phyloP scores from a whole-genome alignment of 2,329 filamentous ascomycete genomes.

The Beauveria sp. region DNA sequence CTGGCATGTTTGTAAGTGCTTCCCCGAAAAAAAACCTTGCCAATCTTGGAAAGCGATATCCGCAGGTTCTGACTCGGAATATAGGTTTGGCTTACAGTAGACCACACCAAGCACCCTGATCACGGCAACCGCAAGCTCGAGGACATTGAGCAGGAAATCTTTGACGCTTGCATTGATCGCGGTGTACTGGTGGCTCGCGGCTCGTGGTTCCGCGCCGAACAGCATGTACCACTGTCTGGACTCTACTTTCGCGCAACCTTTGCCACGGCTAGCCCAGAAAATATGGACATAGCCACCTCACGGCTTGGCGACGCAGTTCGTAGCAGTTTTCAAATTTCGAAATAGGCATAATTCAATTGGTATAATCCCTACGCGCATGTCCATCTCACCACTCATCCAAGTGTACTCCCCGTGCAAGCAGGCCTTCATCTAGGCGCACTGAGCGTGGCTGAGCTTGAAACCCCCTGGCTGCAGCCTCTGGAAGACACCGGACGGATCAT shows the following conservation, averaged over 20 bases:
- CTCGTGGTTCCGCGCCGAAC: conserved; percentile 84
- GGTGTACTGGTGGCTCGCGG: conserved; percentile 78
- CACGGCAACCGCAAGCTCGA: conserved; percentile 44
- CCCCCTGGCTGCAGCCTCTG: conserved; percentile 24
- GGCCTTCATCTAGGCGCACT: background rate
- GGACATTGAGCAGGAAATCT: conserved; percentile 80
- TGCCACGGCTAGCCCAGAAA: conserved; percentile 66
- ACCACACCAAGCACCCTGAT: conserved; percentile 59
- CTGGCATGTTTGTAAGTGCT: conserved; percentile 89
- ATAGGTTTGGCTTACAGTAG: conserved; percentile 66
- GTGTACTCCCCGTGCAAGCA: background rate
- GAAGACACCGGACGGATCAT: conserved; percentile 27
- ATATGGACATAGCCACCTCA: conserved; percentile 64
- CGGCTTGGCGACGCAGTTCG: conserved; percentile 70
- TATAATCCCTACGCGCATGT: background rate
- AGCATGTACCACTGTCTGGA: conserved; percentile 47
- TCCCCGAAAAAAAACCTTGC: background rate
- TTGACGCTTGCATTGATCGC: conserved; percentile 64
- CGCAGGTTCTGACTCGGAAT: background rate
- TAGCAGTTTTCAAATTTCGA: background rate
- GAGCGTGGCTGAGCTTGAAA: conserved; percentile 17
- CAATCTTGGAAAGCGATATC: background rate
- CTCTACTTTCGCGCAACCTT: conserved; percentile 89
- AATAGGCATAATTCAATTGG: background rate
- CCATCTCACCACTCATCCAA: background rate